Base-by-base conservation (phyloP, 2,329 filamentous ascomycete species). In the Nothopassalora personata region DNA sequence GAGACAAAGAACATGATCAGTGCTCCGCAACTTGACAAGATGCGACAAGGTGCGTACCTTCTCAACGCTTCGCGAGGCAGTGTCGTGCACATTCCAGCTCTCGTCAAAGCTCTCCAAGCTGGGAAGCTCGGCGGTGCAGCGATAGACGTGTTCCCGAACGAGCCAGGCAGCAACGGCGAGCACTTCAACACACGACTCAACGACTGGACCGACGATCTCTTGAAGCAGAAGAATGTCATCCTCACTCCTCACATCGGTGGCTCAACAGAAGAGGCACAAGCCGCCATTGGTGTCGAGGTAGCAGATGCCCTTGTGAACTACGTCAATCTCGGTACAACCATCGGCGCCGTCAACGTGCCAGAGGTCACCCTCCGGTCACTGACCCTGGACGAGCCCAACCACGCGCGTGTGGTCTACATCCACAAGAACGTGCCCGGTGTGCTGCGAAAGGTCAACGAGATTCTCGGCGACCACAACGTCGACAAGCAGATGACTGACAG, bases 401-500 rank as follows among this genome's bases (percentile, higher is more conserved):
- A 94, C 73, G 91, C 92, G 57, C 88, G 94, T 72, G 88, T 97
- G 64, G 92, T 97, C 70, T 99, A 93, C 76, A 95, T 99, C 68
- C 94, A 99, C 79, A 89, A 88, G 76, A 99, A 99, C 77, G 86
- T 97, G 23, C 94, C 94, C 51, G 94, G 94, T 81, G 94, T 99
- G 63, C 81, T 99, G 74, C 85, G 91, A 71, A 90, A 88, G 79
- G 94, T 99, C 66, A 99, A 99, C 80, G 90, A 94, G 71, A 91
- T 97, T 63, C 83, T 99, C 51, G 90, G 89, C 47, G 87, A 95
- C 70, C 92, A 99, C 80, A 99, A 99, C 75, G 92, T 99, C 68
- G 93, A 97, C 79, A 97, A 97, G 82, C 94, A 99, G 78, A 97
- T 95, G 80, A 94, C 90, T 53, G 94, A 97, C 75, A 96, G 89